Conservation (phyloP, 1,284 basidiomycete species). For the Rhodofomes roseus region DNA sequence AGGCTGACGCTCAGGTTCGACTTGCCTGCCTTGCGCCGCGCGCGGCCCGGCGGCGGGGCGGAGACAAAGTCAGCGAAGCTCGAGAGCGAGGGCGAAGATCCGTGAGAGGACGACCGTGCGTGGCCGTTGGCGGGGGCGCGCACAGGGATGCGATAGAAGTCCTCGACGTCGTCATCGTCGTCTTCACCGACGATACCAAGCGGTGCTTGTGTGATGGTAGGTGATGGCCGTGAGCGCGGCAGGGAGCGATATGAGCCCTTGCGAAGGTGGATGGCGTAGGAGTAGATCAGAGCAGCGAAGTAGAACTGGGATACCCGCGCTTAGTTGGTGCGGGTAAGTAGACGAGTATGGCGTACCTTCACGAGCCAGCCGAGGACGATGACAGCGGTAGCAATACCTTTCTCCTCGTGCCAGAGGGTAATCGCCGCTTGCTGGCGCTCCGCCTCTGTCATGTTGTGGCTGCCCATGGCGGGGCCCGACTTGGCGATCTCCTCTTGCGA, state of each 20-base stretch:
- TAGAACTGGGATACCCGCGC: conserved; percentile 62
- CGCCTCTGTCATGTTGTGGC: conserved; percentile 53
- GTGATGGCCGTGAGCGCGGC: conserved; percentile 50
- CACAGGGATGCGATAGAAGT: conserved; percentile 62
- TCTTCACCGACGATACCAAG: conserved; percentile 39
- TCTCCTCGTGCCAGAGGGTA: conserved; percentile 88
- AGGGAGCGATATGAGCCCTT: conserved; percentile 88
- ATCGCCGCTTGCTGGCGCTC: conserved; percentile 70
- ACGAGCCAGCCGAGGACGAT: conserved; percentile 82
- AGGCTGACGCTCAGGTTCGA: conserved; percentile 23
- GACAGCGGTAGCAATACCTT: conserved; percentile 74
- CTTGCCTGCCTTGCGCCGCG: conserved; percentile 24
- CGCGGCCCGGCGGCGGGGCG: conserved; percentile 36
- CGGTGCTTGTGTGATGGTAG: conserved; percentile 17
- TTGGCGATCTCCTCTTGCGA: conserved; percentile 84
- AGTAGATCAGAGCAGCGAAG: conserved; percentile 89
- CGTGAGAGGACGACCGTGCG: conserved; percentile 18
- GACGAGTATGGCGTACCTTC: conserved; percentile 60
- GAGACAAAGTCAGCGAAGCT: conserved; percentile 59
- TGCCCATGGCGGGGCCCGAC: conserved; percentile 33
- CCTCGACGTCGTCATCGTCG: conserved; percentile 54
- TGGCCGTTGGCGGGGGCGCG: conserved; percentile 31
- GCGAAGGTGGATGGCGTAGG: conserved; percentile 91
- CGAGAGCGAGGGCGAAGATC: conserved; percentile 31
- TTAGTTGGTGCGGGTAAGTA: neutral